A percentile compares a stretch with the other conserved stretches of the same genome.
Evolutionary conservation across 2,329 filamentous ascomycete species (phyloP).

Genomic region (Allantophomopsis cytisporea): DNA sequence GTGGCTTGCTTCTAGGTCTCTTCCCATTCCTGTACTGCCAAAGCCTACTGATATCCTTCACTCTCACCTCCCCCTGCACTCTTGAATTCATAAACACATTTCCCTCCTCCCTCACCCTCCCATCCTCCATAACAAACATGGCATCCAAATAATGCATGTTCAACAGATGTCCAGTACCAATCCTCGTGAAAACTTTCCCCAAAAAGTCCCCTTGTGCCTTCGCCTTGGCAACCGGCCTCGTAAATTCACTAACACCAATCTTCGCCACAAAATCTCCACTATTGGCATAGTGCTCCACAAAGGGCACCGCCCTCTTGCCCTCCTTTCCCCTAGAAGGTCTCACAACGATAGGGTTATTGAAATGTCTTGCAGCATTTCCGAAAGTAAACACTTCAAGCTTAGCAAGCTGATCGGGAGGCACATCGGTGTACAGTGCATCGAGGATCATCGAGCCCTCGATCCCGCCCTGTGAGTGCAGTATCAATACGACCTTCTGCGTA

Average conservation of each 20-base stretch:
- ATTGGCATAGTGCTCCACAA: constrained; percentile 75
- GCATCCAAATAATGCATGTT: constrained; percentile 19
- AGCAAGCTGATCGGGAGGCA: constrained; percentile 48
- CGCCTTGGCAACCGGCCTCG: constrained; percentile 4
- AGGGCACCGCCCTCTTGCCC: constrained; percentile 31
- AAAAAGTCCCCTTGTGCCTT: constrained; percentile 1
- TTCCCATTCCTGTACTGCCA: constrained; percentile 50
- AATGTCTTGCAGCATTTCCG: constrained; percentile 67
- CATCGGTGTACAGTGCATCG: constrained; percentile 64
- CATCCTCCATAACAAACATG: constrained; percentile 15
- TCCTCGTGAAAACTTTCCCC: too few species aligned
- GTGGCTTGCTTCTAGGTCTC: constrained; percentile 23
- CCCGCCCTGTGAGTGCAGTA: constrained; percentile 66
- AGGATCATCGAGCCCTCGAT: constrained; percentile 61
- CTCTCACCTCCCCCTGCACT: constrained; percentile 25
- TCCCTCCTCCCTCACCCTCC: constrained; percentile 4
- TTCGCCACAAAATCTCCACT: constrained; percentile 59
- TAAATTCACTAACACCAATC: constrained; percentile 14
- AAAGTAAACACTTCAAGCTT: constrained; percentile 72
- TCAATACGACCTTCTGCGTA: constrained; percentile 57
- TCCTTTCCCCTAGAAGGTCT: constrained; percentile 13
- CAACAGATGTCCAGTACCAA: constrained; percentile 14
- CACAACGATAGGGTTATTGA: constrained; percentile 56
- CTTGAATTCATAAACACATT: constrained; percentile 11
- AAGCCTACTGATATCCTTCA: constrained; percentile 46